Conservation (phyloP, 345 rosid genomes). For the Excoecaria agallocha region DNA sequence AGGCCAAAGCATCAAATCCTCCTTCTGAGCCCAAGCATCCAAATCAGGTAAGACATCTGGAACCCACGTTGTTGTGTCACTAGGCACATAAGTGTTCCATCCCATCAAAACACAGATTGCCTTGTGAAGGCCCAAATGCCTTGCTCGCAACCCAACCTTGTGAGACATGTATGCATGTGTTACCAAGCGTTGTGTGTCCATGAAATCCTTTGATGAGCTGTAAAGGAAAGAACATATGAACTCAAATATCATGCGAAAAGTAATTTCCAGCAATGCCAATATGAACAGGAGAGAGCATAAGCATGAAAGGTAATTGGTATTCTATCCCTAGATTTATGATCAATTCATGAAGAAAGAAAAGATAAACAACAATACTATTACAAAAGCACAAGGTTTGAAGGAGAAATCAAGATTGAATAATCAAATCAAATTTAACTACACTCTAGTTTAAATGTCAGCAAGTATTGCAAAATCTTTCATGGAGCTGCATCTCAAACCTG, state of each 20-base stretch:
- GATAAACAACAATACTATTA: not conserved
- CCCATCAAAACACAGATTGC: constrained; percentile 59
- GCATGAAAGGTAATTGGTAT: not conserved
- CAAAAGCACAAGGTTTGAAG: not conserved
- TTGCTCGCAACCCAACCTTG: constrained; percentile 46
- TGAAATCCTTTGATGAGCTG: constrained; percentile 55
- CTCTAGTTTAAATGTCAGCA: not conserved
- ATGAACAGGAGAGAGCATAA: not conserved
- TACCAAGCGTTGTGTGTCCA: constrained; percentile 45
- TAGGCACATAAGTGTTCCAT: constrained; percentile 43
- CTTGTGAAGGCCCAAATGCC: constrained; percentile 53
- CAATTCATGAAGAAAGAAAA: not conserved
- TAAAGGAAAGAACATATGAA: constrained; percentile 12
- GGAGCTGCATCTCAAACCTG: not conserved
- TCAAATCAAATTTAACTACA: not conserved
- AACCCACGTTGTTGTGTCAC: constrained; percentile 39
- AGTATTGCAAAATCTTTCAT: not conserved
- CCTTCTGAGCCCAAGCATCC: constrained; percentile 46
- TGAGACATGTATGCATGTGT: constrained; percentile 56
- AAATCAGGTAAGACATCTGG: constrained; percentile 40
- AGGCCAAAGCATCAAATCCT: constrained; percentile 56
- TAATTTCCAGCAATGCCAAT: not conserved
- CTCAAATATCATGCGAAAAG: not conserved
- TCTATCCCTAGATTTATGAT: not conserved
- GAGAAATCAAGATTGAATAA: constrained; percentile 4